Evolutionary conservation across 805 yeast genomes (phyloP).

Genomic region (Saturnispora serradocipensis): DNA sequence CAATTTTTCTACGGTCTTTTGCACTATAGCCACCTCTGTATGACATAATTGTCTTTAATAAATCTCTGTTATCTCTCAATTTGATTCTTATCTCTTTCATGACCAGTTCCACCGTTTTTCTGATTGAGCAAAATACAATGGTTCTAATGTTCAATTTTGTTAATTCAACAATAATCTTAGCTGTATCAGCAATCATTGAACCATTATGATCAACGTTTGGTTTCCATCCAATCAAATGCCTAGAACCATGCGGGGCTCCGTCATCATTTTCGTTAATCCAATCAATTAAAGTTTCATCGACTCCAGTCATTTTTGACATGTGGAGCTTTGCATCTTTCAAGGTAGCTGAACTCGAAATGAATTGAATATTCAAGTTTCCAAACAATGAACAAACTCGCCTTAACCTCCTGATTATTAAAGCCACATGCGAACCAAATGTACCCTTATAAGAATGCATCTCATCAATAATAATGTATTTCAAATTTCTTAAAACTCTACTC

Average conservation of each 20-base stretch:
- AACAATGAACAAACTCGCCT: conserved; percentile 50
- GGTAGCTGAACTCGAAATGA: conserved; percentile 93
- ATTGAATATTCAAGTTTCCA: conserved; percentile 48
- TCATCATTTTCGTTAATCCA: conserved; percentile 51
- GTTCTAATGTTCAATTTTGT: conserved; percentile 60
- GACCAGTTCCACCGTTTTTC: conserved; percentile 77
- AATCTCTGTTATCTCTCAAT: conserved; percentile 36
- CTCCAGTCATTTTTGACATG: conserved; percentile 67
- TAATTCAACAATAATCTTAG: conserved; percentile 59
- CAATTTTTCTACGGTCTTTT: conserved; percentile 77
- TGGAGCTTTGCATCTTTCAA: conserved; percentile 64
- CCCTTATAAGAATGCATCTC: conserved; percentile 86
- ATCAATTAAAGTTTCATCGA: conserved; percentile 37
- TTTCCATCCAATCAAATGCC: conserved; percentile 73
- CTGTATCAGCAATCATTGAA: conserved; percentile 68
- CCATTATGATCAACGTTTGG: conserved; percentile 61
- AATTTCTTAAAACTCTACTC: conserved; percentile 56
- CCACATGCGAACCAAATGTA: conserved; percentile 87
- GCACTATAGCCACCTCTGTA: conserved; percentile 94
- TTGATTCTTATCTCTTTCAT: conserved; percentile 73
- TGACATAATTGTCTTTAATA: conserved; percentile 68
- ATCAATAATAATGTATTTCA: conserved; percentile 72
- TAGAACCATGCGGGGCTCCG: conserved; percentile 83
- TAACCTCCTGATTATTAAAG: conserved; percentile 72
- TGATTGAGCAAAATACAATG: conserved; percentile 82